Conservation (phyloP, 257 asterid species). For the Primulina huaijiensis region DNA sequence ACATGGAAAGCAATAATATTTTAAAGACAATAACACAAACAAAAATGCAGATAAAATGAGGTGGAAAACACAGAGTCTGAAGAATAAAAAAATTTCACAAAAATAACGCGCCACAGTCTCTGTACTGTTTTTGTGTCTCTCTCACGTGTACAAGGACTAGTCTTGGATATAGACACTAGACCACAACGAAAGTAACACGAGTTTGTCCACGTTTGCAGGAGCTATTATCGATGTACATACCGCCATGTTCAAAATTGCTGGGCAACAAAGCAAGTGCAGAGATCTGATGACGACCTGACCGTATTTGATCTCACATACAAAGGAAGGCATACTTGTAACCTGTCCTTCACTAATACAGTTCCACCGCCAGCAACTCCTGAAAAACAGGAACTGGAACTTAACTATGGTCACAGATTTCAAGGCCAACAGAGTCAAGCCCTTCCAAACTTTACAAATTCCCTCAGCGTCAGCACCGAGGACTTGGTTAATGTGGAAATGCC, state of each 20-base stretch:
- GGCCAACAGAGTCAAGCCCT: constrained; percentile 44
- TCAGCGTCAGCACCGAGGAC: constrained; percentile 53
- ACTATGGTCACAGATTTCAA: constrained; percentile 21
- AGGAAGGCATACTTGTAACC: constrained; percentile 67
- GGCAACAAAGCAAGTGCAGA: constrained; percentile 95
- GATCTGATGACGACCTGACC: constrained; percentile 80
- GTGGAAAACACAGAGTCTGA: not conserved
- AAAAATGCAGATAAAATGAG: not conserved
- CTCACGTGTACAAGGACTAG: not conserved
- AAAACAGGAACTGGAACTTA: constrained; percentile 38
- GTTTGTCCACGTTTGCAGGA: constrained; percentile 45
- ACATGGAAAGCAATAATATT: constrained; percentile 21
- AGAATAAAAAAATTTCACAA: not conserved
- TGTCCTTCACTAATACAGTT: constrained; percentile 24
- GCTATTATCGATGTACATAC: constrained; percentile 90
- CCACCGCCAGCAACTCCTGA: constrained; percentile 42
- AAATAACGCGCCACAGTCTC: not conserved
- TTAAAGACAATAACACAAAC: not conserved
- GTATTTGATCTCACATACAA: constrained; percentile 73
- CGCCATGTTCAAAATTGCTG: constrained; percentile 55
- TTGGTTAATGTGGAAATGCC: constrained; percentile 34
- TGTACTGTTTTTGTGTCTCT: not conserved
- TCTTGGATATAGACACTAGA: not conserved
- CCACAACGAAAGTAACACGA: constrained; percentile 12
- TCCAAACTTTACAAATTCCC: constrained; percentile 43